Conservation (phyloP, 2,329 filamentous ascomycete genomes). For the Neonectria hederae region DNA sequence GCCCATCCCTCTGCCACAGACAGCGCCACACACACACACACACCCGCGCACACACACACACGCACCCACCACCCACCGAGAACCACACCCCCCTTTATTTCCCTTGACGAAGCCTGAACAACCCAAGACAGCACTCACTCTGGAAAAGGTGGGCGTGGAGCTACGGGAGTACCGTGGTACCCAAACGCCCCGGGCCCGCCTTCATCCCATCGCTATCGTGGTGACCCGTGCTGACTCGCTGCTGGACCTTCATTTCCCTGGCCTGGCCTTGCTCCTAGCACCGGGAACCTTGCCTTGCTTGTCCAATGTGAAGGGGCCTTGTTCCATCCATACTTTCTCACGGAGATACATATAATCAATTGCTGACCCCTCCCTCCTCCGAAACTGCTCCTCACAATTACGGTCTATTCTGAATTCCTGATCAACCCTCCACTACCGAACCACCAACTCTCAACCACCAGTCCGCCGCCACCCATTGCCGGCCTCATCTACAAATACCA, state of each 20-base stretch:
- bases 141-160: neutral
- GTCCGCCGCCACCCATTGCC: neutral
- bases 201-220: constrained; percentile 16
- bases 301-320: neutral
- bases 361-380: constrained; percentile 37
- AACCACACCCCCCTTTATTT: neutral
- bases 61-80: neutral
- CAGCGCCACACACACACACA: neutral
- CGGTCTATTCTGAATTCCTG: neutral
- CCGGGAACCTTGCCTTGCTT: constrained; percentile 3
- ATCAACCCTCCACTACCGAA: constrained; percentile 13
- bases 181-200: neutral
- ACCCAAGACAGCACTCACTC: neutral
- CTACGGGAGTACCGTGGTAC: neutral
- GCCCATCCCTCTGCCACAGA: neutral
- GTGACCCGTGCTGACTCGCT: constrained; percentile 25
- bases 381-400: constrained; percentile 4
- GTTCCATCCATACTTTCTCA: constrained; percentile 7
- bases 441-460: neutral
- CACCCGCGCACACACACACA: too few relatives aligned
- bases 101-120: neutral
- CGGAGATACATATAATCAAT: constrained; percentile 29
- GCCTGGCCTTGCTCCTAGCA: constrained; percentile 16
- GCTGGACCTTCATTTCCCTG: constrained; percentile 27
- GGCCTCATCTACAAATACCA: neutral